These are phyloP conservation scores for Exutisphaerella laricina DNA, from an alignment of 2,329 filamentous ascomycete genomes.

Conservation along the genomic window DNA sequence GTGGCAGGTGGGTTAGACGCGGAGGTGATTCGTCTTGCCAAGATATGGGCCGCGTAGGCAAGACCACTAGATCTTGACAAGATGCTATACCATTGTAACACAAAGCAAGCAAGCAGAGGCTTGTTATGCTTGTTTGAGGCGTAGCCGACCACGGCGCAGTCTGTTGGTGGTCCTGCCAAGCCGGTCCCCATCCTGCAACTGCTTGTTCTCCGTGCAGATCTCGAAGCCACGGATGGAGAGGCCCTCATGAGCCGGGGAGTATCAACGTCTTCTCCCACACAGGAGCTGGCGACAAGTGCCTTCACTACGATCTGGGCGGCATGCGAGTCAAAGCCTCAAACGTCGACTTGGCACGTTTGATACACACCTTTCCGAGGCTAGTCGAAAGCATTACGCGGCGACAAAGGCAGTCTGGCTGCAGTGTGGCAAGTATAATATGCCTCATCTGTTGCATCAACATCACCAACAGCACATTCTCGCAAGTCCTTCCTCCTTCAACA, in stretches of 20 bases:
- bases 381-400: constrained; percentile 3
- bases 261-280: too few species aligned
- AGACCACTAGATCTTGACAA: background rate
- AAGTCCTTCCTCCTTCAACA: background rate
- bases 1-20: too few species aligned
- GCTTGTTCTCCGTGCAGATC: too few species aligned
- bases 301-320: background rate
- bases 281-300: too few species aligned
- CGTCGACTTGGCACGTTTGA: constrained; percentile 4
- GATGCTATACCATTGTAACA: too few species aligned
- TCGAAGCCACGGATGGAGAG: too few species aligned
- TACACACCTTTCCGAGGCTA: background rate
- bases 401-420: background rate
- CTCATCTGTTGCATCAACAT: background rate
- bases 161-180: too few species aligned
- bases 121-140: background rate
- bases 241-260: too few species aligned
- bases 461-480: background rate
- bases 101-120: background rate
- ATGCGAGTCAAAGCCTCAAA: background rate
- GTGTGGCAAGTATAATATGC: background rate
- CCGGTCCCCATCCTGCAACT: too few species aligned
- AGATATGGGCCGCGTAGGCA: background rate
- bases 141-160: too few species aligned
- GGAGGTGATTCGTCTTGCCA: background rate